A percentile compares a stretch with the other conserved stretches of the same genome.
phyloP scores from a whole-genome alignment of 805 yeast genomes.

The Zygosaccharomyces kombuchaensis region DNA sequence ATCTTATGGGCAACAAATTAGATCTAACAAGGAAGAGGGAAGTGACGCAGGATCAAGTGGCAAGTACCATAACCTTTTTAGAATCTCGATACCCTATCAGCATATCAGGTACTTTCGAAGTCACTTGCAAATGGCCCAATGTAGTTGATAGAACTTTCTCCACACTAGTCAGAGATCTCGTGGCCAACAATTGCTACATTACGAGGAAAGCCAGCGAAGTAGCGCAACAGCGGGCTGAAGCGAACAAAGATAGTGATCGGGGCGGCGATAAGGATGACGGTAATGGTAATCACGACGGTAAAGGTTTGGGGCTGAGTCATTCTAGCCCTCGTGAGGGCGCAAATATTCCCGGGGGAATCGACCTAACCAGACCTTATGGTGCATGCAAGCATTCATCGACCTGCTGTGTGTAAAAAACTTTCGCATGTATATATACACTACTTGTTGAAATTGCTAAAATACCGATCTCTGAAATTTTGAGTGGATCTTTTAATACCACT shows the following conservation, averaged over 20 bases:
- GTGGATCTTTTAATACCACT: constrained; percentile 41
- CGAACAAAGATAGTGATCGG: background rate
- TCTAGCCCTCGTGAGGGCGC: background rate
- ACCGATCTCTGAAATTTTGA: constrained; percentile 70
- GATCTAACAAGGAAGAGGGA: constrained; percentile 36
- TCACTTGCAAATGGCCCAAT: constrained; percentile 42
- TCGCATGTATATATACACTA: constrained; percentile 1
- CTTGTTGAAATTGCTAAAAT: constrained; percentile 60
- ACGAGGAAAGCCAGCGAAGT: constrained; percentile 10
- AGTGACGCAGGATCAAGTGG: constrained; percentile 40
- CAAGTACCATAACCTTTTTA: constrained; percentile 30
- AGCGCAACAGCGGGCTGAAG: background rate
- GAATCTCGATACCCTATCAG: constrained; percentile 32
- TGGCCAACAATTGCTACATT: constrained; percentile 40
- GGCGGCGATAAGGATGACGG: background rate
- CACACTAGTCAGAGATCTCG: constrained; percentile 38
- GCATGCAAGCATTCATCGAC: constrained; percentile 8
- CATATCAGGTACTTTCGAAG: constrained; percentile 44
- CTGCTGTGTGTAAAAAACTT: constrained; percentile 17
- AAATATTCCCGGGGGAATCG: constrained; percentile 3
- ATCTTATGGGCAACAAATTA: constrained; percentile 45
- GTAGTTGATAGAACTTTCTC: constrained; percentile 39
- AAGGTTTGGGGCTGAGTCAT: background rate
- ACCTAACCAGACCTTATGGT: constrained; percentile 2
- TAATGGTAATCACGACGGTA: background rate